Evolutionary conservation across 495 filamentous ascomycete species (phyloP).

Genomic region (Aspergillus steynii): DNA sequence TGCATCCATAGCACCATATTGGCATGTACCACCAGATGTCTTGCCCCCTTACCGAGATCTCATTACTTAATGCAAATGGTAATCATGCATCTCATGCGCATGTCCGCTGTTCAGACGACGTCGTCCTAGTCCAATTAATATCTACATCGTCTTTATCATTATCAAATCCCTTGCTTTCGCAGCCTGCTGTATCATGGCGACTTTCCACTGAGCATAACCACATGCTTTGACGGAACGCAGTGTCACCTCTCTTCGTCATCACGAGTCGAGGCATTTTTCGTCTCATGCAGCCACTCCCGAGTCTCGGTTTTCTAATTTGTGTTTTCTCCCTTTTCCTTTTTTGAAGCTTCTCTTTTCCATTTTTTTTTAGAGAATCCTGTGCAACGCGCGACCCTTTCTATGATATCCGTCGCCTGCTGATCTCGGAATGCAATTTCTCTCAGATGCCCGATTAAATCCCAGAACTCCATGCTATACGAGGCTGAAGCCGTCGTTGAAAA

Average conservation of each 20-base stretch:
- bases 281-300: neutral
- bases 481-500: slow-evolving; percentile 2
- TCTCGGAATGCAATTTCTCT: neutral
- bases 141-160: neutral
- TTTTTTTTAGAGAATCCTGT: neutral
- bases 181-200: neutral
- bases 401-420: neutral
- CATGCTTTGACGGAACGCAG: neutral
- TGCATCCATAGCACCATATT: neutral
- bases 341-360: neutral
- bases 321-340: neutral
- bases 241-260: slow-evolving; percentile 2
- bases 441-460: slow-evolving; percentile 10
- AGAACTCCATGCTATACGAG: slow-evolving; percentile 24
- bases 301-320: neutral
- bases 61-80: slow-evolving; percentile 15
- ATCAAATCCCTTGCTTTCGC: slow-evolving; percentile 7
- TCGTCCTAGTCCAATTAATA: neutral
- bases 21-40: neutral
- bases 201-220: neutral
- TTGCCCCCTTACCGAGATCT: slow-evolving; percentile 1
- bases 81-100: slow-evolving; percentile 4
- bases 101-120: neutral
- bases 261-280: neutral
- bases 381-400: neutral